Base-by-base conservation (phyloP, 768 basidiomycete species). In the Pleurotus sapidus region DNA sequence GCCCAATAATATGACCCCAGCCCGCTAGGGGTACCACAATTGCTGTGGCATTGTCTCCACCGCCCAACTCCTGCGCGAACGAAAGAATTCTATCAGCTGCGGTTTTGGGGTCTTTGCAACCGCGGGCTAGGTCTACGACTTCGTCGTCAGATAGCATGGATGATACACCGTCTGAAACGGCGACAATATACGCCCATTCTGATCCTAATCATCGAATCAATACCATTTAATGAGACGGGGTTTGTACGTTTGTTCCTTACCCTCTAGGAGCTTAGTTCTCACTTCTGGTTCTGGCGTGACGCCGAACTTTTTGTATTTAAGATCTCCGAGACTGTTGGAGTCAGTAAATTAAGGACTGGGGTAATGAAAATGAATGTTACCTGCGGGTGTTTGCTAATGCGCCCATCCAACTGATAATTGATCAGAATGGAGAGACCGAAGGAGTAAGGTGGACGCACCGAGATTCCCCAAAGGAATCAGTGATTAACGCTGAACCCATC, bases 211-310 rank as follows among this genome's bases (percentile, higher is more conserved):
- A 50, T 20, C 34, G 27, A 46, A 25, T 20, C 30, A n/a, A 34
- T 7, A 14, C n/a, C 18, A 55, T 42, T 56, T 4, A 48, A 18
- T 18, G 7, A 4, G 8, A 30, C 8, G 48, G 1, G 39, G 48
- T 18, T 11, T 34, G 30, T 34, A 34, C 30, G 56, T 53, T 25
- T 46, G 38, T 27, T 12, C 38, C 74, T 60, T 58, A 92, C 95
- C 92, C 67, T 91, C 75, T 12, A 95, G 71, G 8, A 95, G 73
- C 60, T 84, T 87, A 23, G 86, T 82, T 45, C 85, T 79, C 17
- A 96, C 86, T 68, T 97, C 92, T 2, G 95, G 95, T 68, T 97
- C 95, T 24, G 94, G 89, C 0, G 95, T 97, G 18, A 98, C 91
- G 1, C 95, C 95, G 59, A 88, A 93, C 42, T 81, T 86, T 67